phyloP scores from a whole-genome alignment of 208 protist species.

The Crithidia thermophila region DNA sequence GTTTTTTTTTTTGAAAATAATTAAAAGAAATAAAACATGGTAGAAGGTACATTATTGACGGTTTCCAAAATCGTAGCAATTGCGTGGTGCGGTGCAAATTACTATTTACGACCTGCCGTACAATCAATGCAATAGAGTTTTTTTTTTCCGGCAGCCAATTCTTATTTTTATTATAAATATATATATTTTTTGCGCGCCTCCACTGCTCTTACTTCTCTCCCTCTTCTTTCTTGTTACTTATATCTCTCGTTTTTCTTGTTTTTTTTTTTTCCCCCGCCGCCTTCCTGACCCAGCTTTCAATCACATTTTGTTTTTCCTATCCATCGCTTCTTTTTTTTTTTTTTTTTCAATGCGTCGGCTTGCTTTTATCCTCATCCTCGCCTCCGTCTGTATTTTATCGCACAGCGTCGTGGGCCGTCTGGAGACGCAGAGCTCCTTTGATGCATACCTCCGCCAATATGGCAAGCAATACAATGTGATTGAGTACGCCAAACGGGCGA shows the following conservation, averaged over 20 bases:
- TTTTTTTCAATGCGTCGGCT: not conserved
- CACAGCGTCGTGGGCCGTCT: not conserved
- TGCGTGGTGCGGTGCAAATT: too few species aligned
- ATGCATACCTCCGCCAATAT: constrained; percentile 37
- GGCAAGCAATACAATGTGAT: constrained; percentile 39
- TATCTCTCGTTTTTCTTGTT: constrained; percentile 5
- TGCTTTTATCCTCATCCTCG: not conserved
- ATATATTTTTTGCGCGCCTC: not conserved
- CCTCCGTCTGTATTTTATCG: not conserved
- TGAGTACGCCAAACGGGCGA: constrained; percentile 39
- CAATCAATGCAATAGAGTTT: too few species aligned
- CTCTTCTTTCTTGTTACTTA: not conserved
- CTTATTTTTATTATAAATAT: too few species aligned
- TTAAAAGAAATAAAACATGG: too few species aligned
- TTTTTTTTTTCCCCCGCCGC: not conserved
- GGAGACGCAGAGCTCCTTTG: constrained; percentile 29
- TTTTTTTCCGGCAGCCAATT: too few species aligned
- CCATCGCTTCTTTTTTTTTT: constrained; percentile 10
- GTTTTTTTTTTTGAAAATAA: too few species aligned
- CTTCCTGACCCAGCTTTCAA: not conserved
- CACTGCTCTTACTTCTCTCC: not conserved
- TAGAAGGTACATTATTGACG: too few species aligned
- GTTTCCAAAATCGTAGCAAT: too few species aligned
- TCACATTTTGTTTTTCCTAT: constrained; percentile 1
- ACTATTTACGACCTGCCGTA: too few species aligned